A percentile compares a stretch with the other conserved stretches of the same genome.
These are phyloP conservation scores for Groenewaldozyma sp. DNA, from an alignment of 1,139 yeast genomes.

Conservation along the genomic window DNA sequence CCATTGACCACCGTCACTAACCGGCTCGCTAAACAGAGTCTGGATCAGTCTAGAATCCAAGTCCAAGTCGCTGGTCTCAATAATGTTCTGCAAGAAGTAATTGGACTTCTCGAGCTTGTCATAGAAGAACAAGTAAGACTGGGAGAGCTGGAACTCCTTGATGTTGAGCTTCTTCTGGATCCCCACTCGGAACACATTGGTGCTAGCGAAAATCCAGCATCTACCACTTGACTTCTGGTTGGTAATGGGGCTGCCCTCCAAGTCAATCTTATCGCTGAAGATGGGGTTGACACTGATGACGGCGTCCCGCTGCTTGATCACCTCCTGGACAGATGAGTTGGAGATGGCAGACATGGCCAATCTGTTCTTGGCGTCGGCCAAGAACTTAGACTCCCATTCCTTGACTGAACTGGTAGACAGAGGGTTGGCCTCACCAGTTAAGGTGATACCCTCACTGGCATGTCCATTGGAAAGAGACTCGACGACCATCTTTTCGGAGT, in stretches of 20 bases:
- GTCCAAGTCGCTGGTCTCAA: conserved; percentile 45
- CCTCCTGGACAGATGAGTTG: conserved; percentile 38
- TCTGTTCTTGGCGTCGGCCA: conserved; percentile 45
- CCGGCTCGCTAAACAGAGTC: conserved; percentile 42
- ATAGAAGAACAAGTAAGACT: conserved; percentile 60
- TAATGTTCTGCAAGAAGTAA: conserved; percentile 48
- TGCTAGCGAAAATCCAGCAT: conserved; percentile 64
- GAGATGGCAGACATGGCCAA: conserved; percentile 54
- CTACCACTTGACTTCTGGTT: conserved; percentile 53
- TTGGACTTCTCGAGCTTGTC: conserved; percentile 59
- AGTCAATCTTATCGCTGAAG: conserved; percentile 45
- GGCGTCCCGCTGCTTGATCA: conserved; percentile 35
- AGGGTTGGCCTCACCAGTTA: conserved; percentile 25
- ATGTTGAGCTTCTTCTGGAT: conserved; percentile 49
- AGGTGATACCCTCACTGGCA: no score
- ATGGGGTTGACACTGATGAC: conserved; percentile 37
- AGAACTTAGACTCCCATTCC: conserved; percentile 45
- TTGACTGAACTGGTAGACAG: conserved; percentile 31
- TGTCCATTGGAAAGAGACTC: no score
- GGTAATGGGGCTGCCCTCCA: conserved; percentile 50
- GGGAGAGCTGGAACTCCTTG: conserved; percentile 66
- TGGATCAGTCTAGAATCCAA: conserved; percentile 49
- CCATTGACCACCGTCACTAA: conserved; percentile 67
- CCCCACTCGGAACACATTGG: conserved; percentile 49
- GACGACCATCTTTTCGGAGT: neutral